Conservation (phyloP, 2,329 filamentous ascomycete genomes). For the Seiridium cupressi region DNA sequence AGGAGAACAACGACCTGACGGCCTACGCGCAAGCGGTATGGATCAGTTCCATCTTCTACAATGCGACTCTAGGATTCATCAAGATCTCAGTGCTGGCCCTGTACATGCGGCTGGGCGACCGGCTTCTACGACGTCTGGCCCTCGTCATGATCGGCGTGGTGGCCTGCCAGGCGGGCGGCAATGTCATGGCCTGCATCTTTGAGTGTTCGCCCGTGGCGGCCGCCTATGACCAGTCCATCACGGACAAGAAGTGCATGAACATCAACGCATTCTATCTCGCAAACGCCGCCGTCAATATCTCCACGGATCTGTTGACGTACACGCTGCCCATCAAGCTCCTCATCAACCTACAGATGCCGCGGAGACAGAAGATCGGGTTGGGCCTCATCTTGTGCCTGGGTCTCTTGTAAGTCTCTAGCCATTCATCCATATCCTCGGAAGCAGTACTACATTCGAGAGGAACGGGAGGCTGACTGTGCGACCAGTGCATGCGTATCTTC, state of each 20-base stretch:
- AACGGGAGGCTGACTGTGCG: neutral
- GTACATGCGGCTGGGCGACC: constrained; percentile 41
- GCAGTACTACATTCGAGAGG: neutral
- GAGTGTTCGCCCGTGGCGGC: constrained; percentile 38
- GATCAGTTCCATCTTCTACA: constrained; percentile 46
- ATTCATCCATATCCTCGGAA: neutral
- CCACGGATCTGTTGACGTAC: constrained; percentile 44
- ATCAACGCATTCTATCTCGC: constrained; percentile 46
- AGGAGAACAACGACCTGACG: constrained; percentile 13
- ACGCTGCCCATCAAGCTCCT: constrained; percentile 41
- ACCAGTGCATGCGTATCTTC: constrained; percentile 41
- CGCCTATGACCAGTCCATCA: constrained; percentile 33
- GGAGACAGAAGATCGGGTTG: constrained; percentile 41
- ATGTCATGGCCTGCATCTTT: constrained; percentile 39
- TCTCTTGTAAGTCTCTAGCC: constrained; percentile 29
- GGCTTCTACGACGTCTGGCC: constrained; percentile 30
- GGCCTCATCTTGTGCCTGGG: constrained; percentile 41
- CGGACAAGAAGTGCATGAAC: constrained; percentile 36
- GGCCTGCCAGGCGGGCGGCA: constrained; percentile 34
- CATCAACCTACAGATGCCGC: constrained; percentile 39
- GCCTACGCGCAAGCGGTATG: constrained; percentile 31
- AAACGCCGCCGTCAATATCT: constrained; percentile 44
- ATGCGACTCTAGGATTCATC: constrained; percentile 43
- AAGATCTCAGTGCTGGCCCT: constrained; percentile 45
- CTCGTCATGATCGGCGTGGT: constrained; percentile 38